phyloP scores from a whole-genome alignment of 2,329 filamentous ascomycete genomes.

The Xylariaceae sp. region DNA sequence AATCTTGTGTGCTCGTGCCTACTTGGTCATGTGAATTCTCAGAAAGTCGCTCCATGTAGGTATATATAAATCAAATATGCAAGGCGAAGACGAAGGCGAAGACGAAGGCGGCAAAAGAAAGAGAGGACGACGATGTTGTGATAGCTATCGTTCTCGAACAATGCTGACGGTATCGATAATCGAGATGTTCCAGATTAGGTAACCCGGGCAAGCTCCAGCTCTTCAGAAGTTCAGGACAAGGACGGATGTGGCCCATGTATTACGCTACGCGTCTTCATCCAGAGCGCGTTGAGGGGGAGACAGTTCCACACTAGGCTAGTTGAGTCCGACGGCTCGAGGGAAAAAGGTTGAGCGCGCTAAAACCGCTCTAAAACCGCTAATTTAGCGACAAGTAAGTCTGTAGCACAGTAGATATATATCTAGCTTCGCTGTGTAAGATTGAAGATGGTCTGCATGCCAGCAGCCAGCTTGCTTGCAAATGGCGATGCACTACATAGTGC shows the following conservation, averaged over 20 bases:
- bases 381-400: too few relatives aligned
- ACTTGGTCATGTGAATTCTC: constrained; percentile 31
- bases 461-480: too few relatives aligned
- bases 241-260: not conserved
- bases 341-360: too few relatives aligned
- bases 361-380: too few relatives aligned
- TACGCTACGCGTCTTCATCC: constrained; percentile 10
- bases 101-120: constrained; percentile 1
- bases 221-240: not conserved
- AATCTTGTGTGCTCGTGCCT: constrained; percentile 29
- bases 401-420: too few relatives aligned
- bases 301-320: not conserved
- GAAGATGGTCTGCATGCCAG: too few relatives aligned
- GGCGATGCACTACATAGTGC: too few relatives aligned
- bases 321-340: too few relatives aligned
- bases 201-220: not conserved
- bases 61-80: not conserved
- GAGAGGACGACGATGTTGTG: not conserved
- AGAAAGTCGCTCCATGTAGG: constrained; percentile 29
- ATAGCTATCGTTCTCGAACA: not conserved
- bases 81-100: constrained; percentile 12
- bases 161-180: not conserved
- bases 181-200: not conserved
- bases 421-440: too few relatives aligned
- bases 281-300: constrained; percentile 20